Evolutionary conservation across 345 rosid species (phyloP), one percentile per base, ranked within the genome.

Genomic region (Melastoma malabathricum): DNA sequence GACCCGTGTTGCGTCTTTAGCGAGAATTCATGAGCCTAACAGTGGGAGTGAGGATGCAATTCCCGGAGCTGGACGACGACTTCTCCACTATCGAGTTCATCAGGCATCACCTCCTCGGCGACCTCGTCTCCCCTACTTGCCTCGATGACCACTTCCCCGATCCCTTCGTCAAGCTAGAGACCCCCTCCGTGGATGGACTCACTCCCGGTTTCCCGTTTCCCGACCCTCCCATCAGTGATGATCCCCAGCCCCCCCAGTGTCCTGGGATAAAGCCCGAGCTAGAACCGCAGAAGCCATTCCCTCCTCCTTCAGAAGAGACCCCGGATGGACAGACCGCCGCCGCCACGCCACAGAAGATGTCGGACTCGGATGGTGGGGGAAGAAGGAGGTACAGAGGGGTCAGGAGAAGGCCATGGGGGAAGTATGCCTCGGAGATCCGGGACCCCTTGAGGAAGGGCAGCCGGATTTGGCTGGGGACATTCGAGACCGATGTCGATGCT

Each of bases 391-490:
- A 86, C 72, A 72, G 96, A 50, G 96, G 98, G 2, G 98, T 86
- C 0, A 60, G 96, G 50, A 68, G 89, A 15, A 62, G 97, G 46
- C 97, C 94, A 1, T 89, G 97, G 95, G 95, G 97, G 1, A 89
- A 78, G 54, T 89, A 62, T 57, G 94, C 94, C 1, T 94, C 95
- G 15, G 97, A 86, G 72, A 86, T 90, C 15, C 81, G 98, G 5
- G 96, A 90, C 60, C 98, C 98, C 4, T 83, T 78, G 56, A 67
- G 64, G 39, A 90, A 90, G 58, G 98, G 98, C 9, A 66, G 83
- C 14, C 73, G 98, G 18, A 70, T 82, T 15, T 90, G 98, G 98
- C 82, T 90, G 9, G 98, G 98, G 13, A 90, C 96, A 0, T 90
- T 86, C 57, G 92, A 90, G 15, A 76, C 80, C 0, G 86, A 87